Base-by-base conservation (phyloP, 2,329 filamentous ascomycete genomes). In the Phialemoniopsis sp. region DNA sequence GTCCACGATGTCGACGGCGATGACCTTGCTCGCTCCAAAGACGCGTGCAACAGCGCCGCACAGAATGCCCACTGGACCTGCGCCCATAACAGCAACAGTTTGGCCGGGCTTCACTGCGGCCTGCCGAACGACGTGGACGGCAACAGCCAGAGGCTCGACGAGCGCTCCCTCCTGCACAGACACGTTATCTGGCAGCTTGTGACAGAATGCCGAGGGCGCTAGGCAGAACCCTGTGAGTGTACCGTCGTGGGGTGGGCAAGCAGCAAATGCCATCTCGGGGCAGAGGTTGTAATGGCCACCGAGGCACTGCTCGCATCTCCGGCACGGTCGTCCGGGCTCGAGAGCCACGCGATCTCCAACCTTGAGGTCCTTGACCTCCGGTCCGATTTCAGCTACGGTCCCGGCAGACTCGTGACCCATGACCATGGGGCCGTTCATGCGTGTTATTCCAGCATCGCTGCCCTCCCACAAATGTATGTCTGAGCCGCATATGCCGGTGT, bases 241-340 rank as follows among this genome's bases (percentile, higher is more conserved):
- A 34, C 91, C 91, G 60, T 96, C 84, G 59, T 85, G 82, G 3
- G 93, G 91, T n/a, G 91, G 91, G 13, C 91, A 96, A 2, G 91
- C 91, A 17, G 91, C 91, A 57, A 97, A 97, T 16, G 67, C 69
- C 89, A 97, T 95, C 39, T 87, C 75, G 6, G 79, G 75, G 64
- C 91, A 97, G 16, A 97, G 80, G 62, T 96, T 95, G 72, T 97
- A 96, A 52, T 80, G 78, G 42, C 91, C 91, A 32, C 77, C 72
- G 50, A 89, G 85, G 71, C 91, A 97, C 51, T 80, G 71, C 37
- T 67, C 62, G 70, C 91, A 97, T 47, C 80, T 76, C 29, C 86
- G 81, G 68, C 91, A 97, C 1, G 89, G 88, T 38, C 87, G 77
- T 37, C 91, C 91, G 13, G 94, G 91, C 71, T 97, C 91, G 31